A percentile compares a stretch with the other conserved stretches of the same genome.
phyloP scores from a whole-genome alignment of 2,329 filamentous ascomycete species.

The Acrocalymma vagum region DNA sequence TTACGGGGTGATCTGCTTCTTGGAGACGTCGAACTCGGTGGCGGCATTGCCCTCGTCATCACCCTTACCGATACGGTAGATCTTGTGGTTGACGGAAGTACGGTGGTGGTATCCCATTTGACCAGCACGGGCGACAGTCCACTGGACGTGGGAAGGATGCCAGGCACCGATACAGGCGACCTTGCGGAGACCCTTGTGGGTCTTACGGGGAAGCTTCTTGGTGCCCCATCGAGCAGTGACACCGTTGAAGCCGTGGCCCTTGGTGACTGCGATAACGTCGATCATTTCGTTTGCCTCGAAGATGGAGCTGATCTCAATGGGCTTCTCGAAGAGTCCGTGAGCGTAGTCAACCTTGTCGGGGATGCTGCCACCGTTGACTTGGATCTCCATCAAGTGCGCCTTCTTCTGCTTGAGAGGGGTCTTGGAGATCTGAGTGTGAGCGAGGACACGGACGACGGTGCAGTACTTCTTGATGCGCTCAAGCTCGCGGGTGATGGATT shows the following conservation, averaged over 20 bases:
- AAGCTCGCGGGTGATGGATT: conserved; percentile 93
- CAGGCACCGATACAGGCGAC: conserved; percentile 99
- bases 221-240: conserved; percentile 98
- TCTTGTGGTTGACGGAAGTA: conserved; percentile 99
- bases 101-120: conserved; percentile 99
- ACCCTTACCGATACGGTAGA: conserved; percentile 98
- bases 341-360: conserved; percentile 98
- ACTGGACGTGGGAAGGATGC: conserved; percentile 99
- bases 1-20: conserved; percentile 99
- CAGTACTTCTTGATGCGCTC: conserved; percentile 99
- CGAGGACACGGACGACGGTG: conserved; percentile 98
- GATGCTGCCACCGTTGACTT: conserved; percentile 97
- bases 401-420: conserved; percentile 99
- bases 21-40: conserved; percentile 95
- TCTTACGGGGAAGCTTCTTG: conserved; percentile 99
- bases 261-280: conserved; percentile 98
- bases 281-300: conserved; percentile 99
- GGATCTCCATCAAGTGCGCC: conserved; percentile 99
- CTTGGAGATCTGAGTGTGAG: conserved; percentile 99
- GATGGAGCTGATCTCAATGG: conserved; percentile 88
- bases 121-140: conserved; percentile 99
- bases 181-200: conserved; percentile 99
- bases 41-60: conserved; percentile 90
- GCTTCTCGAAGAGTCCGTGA: conserved; percentile 98
- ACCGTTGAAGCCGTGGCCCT: conserved; percentile 98